phyloP scores from a whole-genome alignment of 1,139 yeast species.

The Spathaspora sp. region DNA sequence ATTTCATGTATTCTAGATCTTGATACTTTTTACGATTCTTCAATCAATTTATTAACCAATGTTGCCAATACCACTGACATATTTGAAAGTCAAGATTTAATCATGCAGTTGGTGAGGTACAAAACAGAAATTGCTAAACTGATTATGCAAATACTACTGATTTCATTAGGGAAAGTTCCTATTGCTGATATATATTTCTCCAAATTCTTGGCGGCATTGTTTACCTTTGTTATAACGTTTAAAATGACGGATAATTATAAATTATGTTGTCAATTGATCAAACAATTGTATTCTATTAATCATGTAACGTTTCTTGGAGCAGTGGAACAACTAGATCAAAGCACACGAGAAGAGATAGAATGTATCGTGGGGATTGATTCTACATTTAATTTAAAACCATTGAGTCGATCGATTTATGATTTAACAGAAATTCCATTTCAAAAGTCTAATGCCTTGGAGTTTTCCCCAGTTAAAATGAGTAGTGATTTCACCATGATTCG shows the following conservation, averaged over 20 bases:
- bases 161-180: slow-evolving; percentile 31
- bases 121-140: slow-evolving; percentile 29
- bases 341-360: slow-evolving; percentile 35
- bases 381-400: slow-evolving; percentile 16
- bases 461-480: slow-evolving; percentile 31
- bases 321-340: slow-evolving; percentile 24
- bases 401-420: slow-evolving; percentile 23
- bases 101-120: slow-evolving; percentile 36
- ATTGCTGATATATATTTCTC: slow-evolving; percentile 35
- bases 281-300: slow-evolving; percentile 32
- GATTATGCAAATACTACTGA: slow-evolving; percentile 28
- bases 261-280: slow-evolving; percentile 25
- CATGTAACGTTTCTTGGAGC: slow-evolving; percentile 27
- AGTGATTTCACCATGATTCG: slow-evolving; percentile 41
- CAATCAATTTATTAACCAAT: slow-evolving; percentile 27
- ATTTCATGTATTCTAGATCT: slow-evolving; percentile 22
- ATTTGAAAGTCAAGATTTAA: slow-evolving; percentile 29
- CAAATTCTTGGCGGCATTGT: slow-evolving; percentile 26
- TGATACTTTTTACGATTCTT: slow-evolving; percentile 30
- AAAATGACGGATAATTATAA: slow-evolving; percentile 32
- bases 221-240: slow-evolving; percentile 34
- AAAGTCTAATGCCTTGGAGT: slow-evolving; percentile 8
- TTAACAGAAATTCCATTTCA: slow-evolving; percentile 25
- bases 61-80: slow-evolving; percentile 34
- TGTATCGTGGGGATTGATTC: slow-evolving; percentile 33